Evolutionary conservation across 768 basidiomycete species (phyloP), one percentile per base, ranked within the genome.

Genomic region (Termitomyces sp.): DNA sequence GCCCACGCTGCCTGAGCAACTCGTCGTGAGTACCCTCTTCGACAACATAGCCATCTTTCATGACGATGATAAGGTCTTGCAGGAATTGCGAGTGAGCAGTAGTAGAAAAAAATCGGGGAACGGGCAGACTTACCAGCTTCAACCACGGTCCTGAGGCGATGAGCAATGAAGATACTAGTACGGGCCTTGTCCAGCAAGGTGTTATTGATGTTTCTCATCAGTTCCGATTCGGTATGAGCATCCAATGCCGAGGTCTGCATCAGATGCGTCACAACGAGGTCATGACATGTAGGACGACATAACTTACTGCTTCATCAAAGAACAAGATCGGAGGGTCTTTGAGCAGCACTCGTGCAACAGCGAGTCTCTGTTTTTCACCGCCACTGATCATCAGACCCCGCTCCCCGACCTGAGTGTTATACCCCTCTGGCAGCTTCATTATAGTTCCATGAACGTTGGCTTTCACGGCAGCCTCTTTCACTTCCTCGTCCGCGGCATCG

Each of bases 311-410:
- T 71, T 99, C 97, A 66, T 99, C 97, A 66, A 99, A 99, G 76
- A 98, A 98, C 64, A 98, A 66, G 63, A 98, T 98, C 12, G 89
- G 87, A 0, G 97, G 95, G 69, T 99, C 89, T 74, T 98, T 98
- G 49, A 98, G 71, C 64, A 99, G 71, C 35, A 95, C 86, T 26
- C 97, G 77, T 23, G 97, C 97, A 17, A 99, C 91, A 3, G 97
- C 97, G 63, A 99, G 71, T 50, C 97, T 73, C 76, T 99, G 97
- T 72, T 99, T 99, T 79, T 99, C 97, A 1, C 97, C 97, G 0
- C 97, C 97, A 38, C 92, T 95, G 48, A 99, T 92, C 97, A 99
- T 99, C 67, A 98, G 69, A 5, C 97, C 97, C 41, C 97, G 75
- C 72, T 99, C 97, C 1, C 97, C 97, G 23, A 99, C 97, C 64